Base-by-base conservation (phyloP, 768 basidiomycete species). In the Galerina marginata region DNA sequence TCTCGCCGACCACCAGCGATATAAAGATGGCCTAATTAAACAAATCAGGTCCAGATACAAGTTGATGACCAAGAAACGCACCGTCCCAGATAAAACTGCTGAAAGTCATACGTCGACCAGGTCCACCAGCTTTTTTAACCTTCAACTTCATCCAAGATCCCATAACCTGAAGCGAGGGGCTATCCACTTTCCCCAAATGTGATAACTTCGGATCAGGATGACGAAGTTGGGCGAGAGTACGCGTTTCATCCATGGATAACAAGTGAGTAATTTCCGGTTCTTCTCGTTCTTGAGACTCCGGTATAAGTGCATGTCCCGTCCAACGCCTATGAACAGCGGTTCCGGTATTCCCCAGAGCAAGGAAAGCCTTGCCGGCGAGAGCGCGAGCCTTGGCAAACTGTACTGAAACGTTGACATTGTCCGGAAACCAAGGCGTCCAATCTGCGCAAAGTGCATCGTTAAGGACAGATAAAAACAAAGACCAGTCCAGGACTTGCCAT, bases 101-200 rank as follows among this genome's bases (percentile, higher is more conserved):
- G 47, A 68, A 72, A 6, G 59, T 54, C 56, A 69, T 64, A 20
- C 72, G 46, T 29, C 68, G 33, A 16, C 65, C 39, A 25, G 62
- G 47, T 54, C 59, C 48, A 54, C 62, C 25, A 68, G 58, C 38
- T 64, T 60, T 4, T 78, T 58, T 58, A 1, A 54, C 20, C 45
- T 59, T 59, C 7, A 54, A 26, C 36, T 75, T 74, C 58, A 65
- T 61, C 79, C 77, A 78, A 0, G 74, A 76, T 1, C 79, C 78
- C 3, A 67, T 69, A 6, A 76, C 61, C 53, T 81, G 79, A 23
- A 59, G 44, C 43, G 58, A 37, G 9, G 58, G 44, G 2, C 53
- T 20, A 11, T 26, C 26, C 7, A 54, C 58, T 20, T 25, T 40
- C 4, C 43, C 39, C 9, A n/a, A 12, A 6, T 25, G 37, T 2